These are phyloP conservation scores for Trichosporon ovoides DNA, from an alignment of 1,284 basidiomycete genomes.

Conservation along the genomic window DNA sequence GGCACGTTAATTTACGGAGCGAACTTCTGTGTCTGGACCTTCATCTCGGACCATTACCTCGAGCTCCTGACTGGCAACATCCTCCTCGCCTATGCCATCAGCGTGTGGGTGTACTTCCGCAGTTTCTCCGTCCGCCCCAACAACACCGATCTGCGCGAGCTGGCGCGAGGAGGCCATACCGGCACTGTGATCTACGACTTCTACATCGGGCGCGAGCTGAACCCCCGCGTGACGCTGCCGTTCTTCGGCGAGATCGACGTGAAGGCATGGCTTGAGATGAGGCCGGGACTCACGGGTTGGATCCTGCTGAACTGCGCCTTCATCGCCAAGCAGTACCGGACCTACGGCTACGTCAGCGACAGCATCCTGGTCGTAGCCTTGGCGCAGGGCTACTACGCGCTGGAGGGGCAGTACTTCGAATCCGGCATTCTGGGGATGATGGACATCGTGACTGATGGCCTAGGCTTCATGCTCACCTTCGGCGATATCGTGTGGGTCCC, in stretches of 20 bases:
- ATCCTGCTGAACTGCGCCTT: conserved; percentile 8
- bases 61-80: conserved; percentile 6
- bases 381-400: conserved; percentile 7
- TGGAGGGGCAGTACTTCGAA: conserved; percentile 11
- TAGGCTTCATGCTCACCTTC: conserved; percentile 12
- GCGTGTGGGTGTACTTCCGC: conserved; percentile 5
- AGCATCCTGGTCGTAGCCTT: conserved; percentile 8
- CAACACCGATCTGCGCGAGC: conserved; percentile 8
- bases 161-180: conserved; percentile 2
- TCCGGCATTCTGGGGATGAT: conserved; percentile 11
- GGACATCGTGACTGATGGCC: conserved; percentile 10
- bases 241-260: conserved; percentile 22
- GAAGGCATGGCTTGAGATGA: conserved; percentile 27
- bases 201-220: conserved; percentile 11
- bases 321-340: conserved; percentile 10
- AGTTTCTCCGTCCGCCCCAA: conserved; percentile 6
- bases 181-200: conserved; percentile 12
- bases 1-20: conserved; percentile 5
- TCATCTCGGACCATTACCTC: conserved; percentile 9
- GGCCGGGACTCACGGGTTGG: conserved; percentile 14
- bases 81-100: conserved; percentile 2
- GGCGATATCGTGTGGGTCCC: conserved; percentile 12
- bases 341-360: conserved; percentile 10
- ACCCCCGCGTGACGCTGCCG: conserved; percentile 11
- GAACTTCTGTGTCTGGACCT: conserved; percentile 6